phyloP scores from a whole-genome alignment of 768 basidiomycete genomes.

The Kondoa malvinella region DNA sequence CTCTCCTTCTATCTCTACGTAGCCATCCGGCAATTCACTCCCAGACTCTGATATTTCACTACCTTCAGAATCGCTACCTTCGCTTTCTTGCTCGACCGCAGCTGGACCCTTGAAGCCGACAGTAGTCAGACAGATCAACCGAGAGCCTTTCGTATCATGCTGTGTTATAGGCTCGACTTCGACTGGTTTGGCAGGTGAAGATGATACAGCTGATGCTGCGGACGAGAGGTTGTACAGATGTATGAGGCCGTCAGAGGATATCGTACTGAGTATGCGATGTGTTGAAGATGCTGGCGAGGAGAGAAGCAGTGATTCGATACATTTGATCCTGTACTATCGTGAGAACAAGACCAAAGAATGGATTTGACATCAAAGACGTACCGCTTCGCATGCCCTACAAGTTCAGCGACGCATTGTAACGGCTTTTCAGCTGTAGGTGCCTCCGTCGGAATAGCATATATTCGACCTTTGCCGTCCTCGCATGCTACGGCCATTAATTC shows the following conservation, averaged over 20 bases:
- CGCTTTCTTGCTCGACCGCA: neutral
- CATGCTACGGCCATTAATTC: constrained; percentile 67
- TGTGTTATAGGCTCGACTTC: constrained; percentile 43
- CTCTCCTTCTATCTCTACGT: neutral
- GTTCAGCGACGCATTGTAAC: constrained; percentile 49
- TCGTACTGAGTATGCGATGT: constrained; percentile 52
- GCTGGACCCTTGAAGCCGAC: constrained; percentile 19
- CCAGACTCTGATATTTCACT: neutral
- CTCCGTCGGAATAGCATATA: constrained; percentile 35
- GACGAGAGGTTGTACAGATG: constrained; percentile 53
- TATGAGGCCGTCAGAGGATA: constrained; percentile 78
- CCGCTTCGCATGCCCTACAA: constrained; percentile 77
- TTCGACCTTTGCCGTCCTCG: constrained; percentile 72
- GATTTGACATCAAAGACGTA: constrained; percentile 32
- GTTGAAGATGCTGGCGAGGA: constrained; percentile 25
- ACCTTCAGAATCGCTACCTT: neutral
- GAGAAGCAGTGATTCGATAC: constrained; percentile 50
- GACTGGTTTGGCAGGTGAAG: constrained; percentile 21
- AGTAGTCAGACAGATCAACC: constrained; percentile 50
- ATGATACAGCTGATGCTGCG: constrained; percentile 33
- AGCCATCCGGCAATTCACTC: neutral
- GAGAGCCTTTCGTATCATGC: constrained; percentile 71
- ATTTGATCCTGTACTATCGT: constrained; percentile 50
- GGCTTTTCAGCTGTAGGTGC: constrained; percentile 20
- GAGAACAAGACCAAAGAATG: neutral